Percentiles rank a stretch among this genome's conserved stretches.
phyloP scores from a whole-genome alignment of 441 rosid species.

The Adansonia grandidieri region DNA sequence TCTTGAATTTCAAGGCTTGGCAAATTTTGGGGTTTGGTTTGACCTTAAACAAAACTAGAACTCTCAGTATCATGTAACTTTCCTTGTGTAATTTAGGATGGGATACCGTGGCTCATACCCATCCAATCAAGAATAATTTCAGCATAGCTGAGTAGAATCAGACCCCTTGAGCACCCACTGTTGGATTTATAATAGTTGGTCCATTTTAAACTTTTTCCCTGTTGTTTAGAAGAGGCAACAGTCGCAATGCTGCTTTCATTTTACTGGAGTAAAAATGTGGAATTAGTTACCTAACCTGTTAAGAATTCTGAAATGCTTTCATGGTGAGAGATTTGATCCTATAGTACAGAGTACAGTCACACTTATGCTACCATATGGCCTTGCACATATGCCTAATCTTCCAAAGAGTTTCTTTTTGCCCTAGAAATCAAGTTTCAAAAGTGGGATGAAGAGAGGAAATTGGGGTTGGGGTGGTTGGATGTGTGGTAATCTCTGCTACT shows the following conservation, averaged over 20 bases:
- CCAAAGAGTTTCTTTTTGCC: no score
- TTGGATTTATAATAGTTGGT: neutral
- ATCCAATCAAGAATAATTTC: neutral
- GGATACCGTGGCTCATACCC: neutral
- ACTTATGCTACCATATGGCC: neutral
- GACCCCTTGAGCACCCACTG: neutral
- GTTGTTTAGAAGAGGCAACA: neutral
- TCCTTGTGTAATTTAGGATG: neutral
- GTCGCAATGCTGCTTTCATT: neutral
- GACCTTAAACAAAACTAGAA: neutral
- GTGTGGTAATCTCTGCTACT: neutral
- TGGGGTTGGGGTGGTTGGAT: no score
- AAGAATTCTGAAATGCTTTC: neutral
- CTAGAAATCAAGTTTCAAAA: no score
- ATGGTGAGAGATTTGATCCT: neutral
- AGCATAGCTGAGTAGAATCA: neutral
- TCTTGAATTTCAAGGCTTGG: neutral
- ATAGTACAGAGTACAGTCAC: neutral
- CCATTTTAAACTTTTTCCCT: neutral
- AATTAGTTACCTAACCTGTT: neutral
- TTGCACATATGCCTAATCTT: neutral
- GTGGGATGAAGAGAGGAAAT: no score
- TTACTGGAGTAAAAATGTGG: neutral
- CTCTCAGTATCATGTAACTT: neutral
- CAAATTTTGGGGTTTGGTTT: neutral